phyloP scores from a whole-genome alignment of 2,329 filamentous ascomycete genomes.

The Penicillium sp. region DNA sequence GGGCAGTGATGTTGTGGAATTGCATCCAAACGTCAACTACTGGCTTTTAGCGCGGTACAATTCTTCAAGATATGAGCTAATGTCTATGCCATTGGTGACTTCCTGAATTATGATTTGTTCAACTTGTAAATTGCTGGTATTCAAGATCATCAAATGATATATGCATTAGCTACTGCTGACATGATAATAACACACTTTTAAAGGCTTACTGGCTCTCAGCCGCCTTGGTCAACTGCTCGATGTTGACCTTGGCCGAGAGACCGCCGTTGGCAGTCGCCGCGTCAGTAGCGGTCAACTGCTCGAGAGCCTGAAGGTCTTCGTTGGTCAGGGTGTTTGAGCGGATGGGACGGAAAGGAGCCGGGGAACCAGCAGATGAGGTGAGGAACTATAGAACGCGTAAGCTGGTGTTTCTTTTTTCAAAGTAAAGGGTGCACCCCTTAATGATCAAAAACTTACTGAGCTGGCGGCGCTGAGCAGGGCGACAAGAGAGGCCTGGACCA shows the following conservation, averaged over 20 bases:
- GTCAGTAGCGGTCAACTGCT: constrained; percentile 35
- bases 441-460: constrained; percentile 61
- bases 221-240: constrained; percentile 39
- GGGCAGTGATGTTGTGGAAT: background rate
- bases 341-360: constrained; percentile 60
- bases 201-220: constrained; percentile 31
- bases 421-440: background rate
- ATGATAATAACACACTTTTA: constrained; percentile 12
- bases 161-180: constrained; percentile 16
- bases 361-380: constrained; percentile 66
- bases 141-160: background rate
- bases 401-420: background rate
- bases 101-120: background rate
- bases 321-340: constrained; percentile 52
- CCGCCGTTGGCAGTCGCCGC: constrained; percentile 26
- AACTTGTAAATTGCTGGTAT: background rate
- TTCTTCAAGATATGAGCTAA: background rate
- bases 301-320: constrained; percentile 45
- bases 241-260: constrained; percentile 33
- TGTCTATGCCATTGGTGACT: background rate
- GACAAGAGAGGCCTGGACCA: constrained; percentile 83
- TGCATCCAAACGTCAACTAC: background rate
- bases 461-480: constrained; percentile 81
- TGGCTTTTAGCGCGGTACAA: background rate
- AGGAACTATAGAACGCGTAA: constrained; percentile 59